Evolutionary conservation across 495 filamentous ascomycete genomes (phyloP).

Genomic region (Pseudotulostoma volvatum): DNA sequence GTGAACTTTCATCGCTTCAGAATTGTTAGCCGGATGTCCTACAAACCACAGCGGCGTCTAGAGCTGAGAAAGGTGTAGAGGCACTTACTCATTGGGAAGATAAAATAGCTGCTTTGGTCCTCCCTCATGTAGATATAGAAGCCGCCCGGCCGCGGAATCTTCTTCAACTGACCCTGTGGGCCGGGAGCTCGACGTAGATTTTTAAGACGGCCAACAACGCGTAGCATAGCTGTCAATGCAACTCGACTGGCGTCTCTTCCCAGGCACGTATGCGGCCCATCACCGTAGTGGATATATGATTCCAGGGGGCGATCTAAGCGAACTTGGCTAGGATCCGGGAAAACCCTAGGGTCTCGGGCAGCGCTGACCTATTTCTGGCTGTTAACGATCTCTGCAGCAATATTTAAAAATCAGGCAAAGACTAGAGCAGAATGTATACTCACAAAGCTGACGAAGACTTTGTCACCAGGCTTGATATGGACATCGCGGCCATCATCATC

Average conservation of each 20-base stretch:
- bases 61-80: background rate
- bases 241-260: slow-evolving; percentile 44
- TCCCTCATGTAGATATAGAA: slow-evolving; percentile 56
- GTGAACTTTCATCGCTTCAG: slow-evolving; percentile 26
- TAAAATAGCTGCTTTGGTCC: slow-evolving; percentile 53
- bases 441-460: slow-evolving; percentile 36
- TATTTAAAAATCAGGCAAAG: too few species aligned
- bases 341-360: slow-evolving; percentile 42
- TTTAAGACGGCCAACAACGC: slow-evolving; percentile 37
- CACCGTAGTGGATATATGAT: slow-evolving; percentile 50
- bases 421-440: too few species aligned
- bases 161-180: slow-evolving; percentile 56
- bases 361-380: slow-evolving; percentile 28
- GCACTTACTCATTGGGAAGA: slow-evolving; percentile 53
- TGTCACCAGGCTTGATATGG: slow-evolving; percentile 33
- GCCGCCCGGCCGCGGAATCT: slow-evolving; percentile 41
- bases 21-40: slow-evolving; percentile 4
- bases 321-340: slow-evolving; percentile 53
- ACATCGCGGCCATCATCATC: slow-evolving; percentile 36
- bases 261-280: slow-evolving; percentile 44
- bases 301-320: slow-evolving; percentile 50
- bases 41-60: background rate
- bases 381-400: too few species aligned
- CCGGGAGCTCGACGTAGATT: slow-evolving; percentile 54
- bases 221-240: slow-evolving; percentile 49